Base-by-base conservation (phyloP, 2,329 filamentous ascomycete species). In the Thelonectria discophora region DNA sequence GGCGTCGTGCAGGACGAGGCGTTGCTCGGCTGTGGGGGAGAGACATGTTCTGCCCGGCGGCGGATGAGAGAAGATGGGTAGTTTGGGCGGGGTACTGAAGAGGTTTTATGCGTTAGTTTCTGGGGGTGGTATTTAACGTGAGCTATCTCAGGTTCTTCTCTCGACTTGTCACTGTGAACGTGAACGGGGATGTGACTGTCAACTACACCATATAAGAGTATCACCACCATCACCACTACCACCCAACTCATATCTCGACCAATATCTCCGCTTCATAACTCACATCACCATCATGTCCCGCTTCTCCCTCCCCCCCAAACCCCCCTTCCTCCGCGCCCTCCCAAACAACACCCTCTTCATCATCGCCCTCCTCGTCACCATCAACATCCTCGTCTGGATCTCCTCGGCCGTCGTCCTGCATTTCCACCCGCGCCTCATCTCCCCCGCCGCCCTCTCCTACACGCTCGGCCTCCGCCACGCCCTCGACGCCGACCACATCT, bases 401-500 rank as follows among this genome's bases (percentile, higher is more conserved):
- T 79, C 77, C 15, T 78, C 80, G 21, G 86, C 79, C 63, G 75
- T 87, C 5, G 79, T 86, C 18, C 78, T 88, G 17, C 80, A 78
- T 65, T 82, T 80, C 67, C 79, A 86, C 74, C 81, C 85, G 1
- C 79, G 83, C 0, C 84, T 97, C 64, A 87, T 94, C 51, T 91
- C 91, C 2, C 90, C 93, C 3, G 92, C 93, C 1, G 88, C 94
- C 2, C 85, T 98, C 1, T 89, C 94, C 24, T 98, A 96, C 76
- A 92, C 92, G 0, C 85, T 98, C 11, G 94, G 94, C 3, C 85
- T 98, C 12, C 90, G 94, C 43, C 94, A 98, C 81, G 94, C 94
- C n/a, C 87, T 98, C 46, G 95, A 98, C 73, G 95, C 94, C n/a
- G 94, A 98, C 77, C 95, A 98, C 75, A 86, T 85, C 71, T 78